Evolutionary conservation across 2,329 filamentous ascomycete species (phyloP).

Genomic region (Rhynchosporium secalis): DNA sequence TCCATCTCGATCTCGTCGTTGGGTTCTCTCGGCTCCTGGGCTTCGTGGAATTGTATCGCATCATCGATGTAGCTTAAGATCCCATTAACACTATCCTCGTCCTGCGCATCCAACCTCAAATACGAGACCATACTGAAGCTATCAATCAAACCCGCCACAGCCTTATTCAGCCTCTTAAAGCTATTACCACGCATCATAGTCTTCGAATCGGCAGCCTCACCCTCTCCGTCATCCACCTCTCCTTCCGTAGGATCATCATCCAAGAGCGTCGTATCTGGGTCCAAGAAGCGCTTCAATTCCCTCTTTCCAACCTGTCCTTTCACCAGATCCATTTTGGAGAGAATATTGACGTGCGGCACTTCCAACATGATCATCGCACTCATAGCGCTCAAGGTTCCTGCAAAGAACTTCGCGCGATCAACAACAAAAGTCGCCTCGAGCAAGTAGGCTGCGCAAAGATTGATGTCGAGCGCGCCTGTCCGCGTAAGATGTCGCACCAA

Average conservation of each 20-base stretch:
- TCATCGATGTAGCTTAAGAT: constrained; percentile 93
- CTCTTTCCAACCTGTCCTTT: constrained; percentile 85
- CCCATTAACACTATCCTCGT: constrained; percentile 85
- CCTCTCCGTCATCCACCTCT: constrained; percentile 49
- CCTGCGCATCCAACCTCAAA: constrained; percentile 81
- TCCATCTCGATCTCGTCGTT: constrained; percentile 59
- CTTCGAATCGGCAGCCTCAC: constrained; percentile 59
- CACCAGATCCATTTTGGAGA: constrained; percentile 97
- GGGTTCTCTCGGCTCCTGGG: constrained; percentile 86
- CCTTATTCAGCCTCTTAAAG: constrained; percentile 80
- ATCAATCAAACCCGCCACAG: constrained; percentile 89
- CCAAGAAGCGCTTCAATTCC: constrained; percentile 86
- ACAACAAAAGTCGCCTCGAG: constrained; percentile 95
- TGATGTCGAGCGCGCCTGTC: constrained; percentile 80
- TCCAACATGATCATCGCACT: constrained; percentile 99
- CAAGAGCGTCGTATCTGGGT: constrained; percentile 78
- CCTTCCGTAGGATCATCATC: constrained; percentile 62
- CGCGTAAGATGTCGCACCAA: constrained; percentile 80
- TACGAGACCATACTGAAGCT: constrained; percentile 99
- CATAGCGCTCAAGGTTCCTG: constrained; percentile 94
- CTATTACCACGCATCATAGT: constrained; percentile 79
- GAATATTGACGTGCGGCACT: constrained; percentile 91
- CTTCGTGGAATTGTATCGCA: constrained; percentile 89
- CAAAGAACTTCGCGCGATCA: constrained; percentile 96
- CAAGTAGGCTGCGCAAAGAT: constrained; percentile 89